A percentile compares a stretch with the other conserved stretches of the same genome.
phyloP scores from a whole-genome alignment of 371 early-diverging fungal species.

The Dichotomocladium elegans region DNA sequence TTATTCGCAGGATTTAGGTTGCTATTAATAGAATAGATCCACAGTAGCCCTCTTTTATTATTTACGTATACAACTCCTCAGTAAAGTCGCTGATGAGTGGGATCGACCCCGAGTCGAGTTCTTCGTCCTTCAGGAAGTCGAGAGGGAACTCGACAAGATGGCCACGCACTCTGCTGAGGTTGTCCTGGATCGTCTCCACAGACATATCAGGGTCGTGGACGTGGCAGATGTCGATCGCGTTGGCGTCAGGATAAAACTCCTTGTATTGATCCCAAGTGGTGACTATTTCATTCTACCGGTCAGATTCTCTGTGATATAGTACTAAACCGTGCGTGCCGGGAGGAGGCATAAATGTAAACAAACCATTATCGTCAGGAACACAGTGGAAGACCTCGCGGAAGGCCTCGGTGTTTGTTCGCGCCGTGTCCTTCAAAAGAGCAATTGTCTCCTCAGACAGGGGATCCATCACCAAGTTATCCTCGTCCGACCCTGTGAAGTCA shows the following conservation, averaged over 20 bases:
- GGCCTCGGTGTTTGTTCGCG: constrained; percentile 54
- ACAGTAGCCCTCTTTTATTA: too few species aligned
- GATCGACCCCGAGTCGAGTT: constrained; percentile 35
- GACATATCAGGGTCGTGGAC: constrained; percentile 33
- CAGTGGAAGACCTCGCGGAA: constrained; percentile 72
- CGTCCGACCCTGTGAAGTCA: constrained; percentile 29
- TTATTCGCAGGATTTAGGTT: not conserved
- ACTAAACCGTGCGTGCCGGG: too few species aligned
- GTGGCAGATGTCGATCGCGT: constrained; percentile 31
- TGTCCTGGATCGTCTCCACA: constrained; percentile 31
- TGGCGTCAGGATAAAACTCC: constrained; percentile 48
- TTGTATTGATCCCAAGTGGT: constrained; percentile 65
- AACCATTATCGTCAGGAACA: constrained; percentile 70
- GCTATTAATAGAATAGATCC: not conserved
- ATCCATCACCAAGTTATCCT: constrained; percentile 49
- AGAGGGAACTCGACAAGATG: constrained; percentile 75
- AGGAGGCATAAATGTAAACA: too few species aligned
- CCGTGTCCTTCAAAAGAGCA: constrained; percentile 50
- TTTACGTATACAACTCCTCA: constrained; percentile 38
- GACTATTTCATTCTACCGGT: constrained; percentile 18
- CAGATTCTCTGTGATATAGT: not conserved
- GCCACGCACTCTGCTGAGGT: constrained; percentile 49
- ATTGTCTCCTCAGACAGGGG: constrained; percentile 58
- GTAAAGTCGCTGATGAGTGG: constrained; percentile 24
- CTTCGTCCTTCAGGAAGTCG: constrained; percentile 60